Percentiles rank a stretch among this genome's conserved stretches.
Conservation (phyloP, 306 rosid species). For the Dryas alaskensis region DNA sequence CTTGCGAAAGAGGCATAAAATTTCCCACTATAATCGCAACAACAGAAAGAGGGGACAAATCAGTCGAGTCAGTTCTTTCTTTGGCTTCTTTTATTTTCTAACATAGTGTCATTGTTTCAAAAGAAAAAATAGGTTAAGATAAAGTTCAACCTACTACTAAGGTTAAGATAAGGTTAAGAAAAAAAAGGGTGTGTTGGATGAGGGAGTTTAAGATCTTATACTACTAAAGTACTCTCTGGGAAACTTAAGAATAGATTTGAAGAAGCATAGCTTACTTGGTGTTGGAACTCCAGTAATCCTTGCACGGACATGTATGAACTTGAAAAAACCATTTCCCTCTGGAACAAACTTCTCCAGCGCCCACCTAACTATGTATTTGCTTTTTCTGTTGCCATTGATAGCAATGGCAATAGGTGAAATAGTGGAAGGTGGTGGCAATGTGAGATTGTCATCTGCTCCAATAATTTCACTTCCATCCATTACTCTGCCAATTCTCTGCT, state of each 20-base stretch:
- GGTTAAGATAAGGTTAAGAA: too few relatives aligned
- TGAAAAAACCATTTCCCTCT: constrained; percentile 58
- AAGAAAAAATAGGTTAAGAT: neutral
- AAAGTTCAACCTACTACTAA: neutral
- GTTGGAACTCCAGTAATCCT: constrained; percentile 70
- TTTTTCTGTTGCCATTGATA: constrained; percentile 68
- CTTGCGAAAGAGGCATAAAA: constrained; percentile 62
- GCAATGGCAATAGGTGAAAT: constrained; percentile 65
- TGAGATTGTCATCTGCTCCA: constrained; percentile 23
- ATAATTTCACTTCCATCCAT: constrained; percentile 42
- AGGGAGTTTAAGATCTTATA: too few relatives aligned
- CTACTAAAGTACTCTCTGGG: too few relatives aligned
- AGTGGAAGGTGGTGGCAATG: constrained; percentile 31
- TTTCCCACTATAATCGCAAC: constrained; percentile 63
- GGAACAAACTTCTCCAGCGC: constrained; percentile 78
- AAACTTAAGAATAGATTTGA: neutral
- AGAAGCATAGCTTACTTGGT: constrained; percentile 53
- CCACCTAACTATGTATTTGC: constrained; percentile 75
- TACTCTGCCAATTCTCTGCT: constrained; percentile 11
- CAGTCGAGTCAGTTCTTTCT: neutral
- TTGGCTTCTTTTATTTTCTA: neutral
- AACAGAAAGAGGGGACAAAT: neutral
- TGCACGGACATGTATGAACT: constrained; percentile 67
- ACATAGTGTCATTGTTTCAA: neutral
- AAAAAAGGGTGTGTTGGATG: too few relatives aligned